Percentiles rank a stretch among this genome's conserved stretches.
These are phyloP conservation scores for Wickerhamomyces sp. DNA, from an alignment of 1,139 yeast genomes.

Conservation along the genomic window DNA sequence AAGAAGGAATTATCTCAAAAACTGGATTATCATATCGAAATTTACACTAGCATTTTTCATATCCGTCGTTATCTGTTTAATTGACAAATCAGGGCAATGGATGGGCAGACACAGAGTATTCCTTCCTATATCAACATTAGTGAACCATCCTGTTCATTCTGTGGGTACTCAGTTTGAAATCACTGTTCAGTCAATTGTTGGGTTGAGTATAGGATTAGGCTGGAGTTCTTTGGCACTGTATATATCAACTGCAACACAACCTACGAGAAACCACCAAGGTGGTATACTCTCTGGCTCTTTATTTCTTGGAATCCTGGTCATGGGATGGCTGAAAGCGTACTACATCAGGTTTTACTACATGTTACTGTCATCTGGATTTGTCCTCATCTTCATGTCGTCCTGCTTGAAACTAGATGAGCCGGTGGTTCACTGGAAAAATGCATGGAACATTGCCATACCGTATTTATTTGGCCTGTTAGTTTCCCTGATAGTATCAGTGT, in stretches of 20 bases:
- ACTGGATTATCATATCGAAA: constrained; percentile 27
- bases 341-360: constrained; percentile 36
- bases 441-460: constrained; percentile 41
- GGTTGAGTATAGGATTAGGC: constrained; percentile 43
- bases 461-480: constrained; percentile 38
- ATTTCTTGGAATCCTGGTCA: constrained; percentile 31
- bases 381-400: constrained; percentile 30
- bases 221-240: constrained; percentile 41
- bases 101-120: constrained; percentile 35
- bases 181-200: constrained; percentile 35
- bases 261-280: constrained; percentile 39
- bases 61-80: constrained; percentile 34
- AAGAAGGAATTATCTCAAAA: constrained; percentile 1
- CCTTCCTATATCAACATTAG: constrained; percentile 36
- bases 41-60: constrained; percentile 36
- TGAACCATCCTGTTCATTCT: constrained; percentile 43
- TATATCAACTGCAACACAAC: constrained; percentile 34
- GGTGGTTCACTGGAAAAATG: constrained; percentile 30
- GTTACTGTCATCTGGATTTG: constrained; percentile 33
- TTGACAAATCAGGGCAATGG: constrained; percentile 36
- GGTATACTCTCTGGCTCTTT: constrained; percentile 41
- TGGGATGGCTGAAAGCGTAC: constrained; percentile 38
- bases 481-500: constrained; percentile 31
- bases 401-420: constrained; percentile 23
- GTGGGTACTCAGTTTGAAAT: constrained; percentile 46